Evolutionary conservation across 768 basidiomycete species (phyloP), one percentile per base, ranked within the genome.

Genomic region (Boletus rubropictus): DNA sequence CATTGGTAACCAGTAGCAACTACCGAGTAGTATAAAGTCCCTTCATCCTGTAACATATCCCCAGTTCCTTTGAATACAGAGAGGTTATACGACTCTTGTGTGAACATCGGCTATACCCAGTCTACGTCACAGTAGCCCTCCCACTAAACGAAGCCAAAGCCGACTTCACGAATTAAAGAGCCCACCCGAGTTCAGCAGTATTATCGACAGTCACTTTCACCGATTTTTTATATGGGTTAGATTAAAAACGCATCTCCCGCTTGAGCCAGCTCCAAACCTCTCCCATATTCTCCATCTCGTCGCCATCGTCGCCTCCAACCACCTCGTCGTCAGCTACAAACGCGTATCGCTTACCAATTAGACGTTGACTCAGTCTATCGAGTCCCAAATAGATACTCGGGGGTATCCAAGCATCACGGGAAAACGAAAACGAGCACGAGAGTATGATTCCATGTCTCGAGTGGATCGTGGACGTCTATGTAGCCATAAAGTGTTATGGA

Each of bases 331-430:
- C 65, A 6, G 65, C 60, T 22, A 73, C 57, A 37, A 69, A 72
- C 6, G 63, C 75, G 47, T 78, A 77, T 48, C 56, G 62, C 51
- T 70, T 64, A 20, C 71, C 72, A 27, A 62, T 54, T 24, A 77
- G 53, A 12, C 37, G 45, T 11, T 24, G 41, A 11, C 60, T 64
- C 20, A 76, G 37, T 5, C 33, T 41, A 20, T 63, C 53, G 17
- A 55, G 24, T 2, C 25, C 42, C 9, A 24, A 7, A 32, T 12
- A 14, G 20, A 11, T 33, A 22, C n/a, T 9, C 7, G n/a, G 18
- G 12, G 17, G 14, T 15, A 43, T 27, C 3, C 1, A 21, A 8
- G 29, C 31, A 37, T 52, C 42, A 4, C 6, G 0, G 15, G 50
- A 18, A 10, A 27, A 9, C 31, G 54, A 46, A 48, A 55, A 52